Conservation (phyloP, 345 rosid genomes). For the Durio zibethinus region DNA sequence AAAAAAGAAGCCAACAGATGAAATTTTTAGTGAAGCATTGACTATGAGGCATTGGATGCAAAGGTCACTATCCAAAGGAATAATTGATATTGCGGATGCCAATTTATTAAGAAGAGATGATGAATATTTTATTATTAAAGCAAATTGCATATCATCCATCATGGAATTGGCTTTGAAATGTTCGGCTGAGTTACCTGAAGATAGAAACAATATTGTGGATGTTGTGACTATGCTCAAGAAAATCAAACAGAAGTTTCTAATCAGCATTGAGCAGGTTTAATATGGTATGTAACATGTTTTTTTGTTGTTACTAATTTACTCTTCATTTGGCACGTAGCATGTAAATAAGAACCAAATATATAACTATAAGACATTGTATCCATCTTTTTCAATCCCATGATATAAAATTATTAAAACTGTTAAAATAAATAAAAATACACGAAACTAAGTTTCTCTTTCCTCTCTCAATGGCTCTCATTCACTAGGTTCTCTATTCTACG, state of each 20-base stretch:
- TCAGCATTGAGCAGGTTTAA: background rate
- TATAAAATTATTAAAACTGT: no score
- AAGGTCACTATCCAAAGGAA: background rate
- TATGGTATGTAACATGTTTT: no score
- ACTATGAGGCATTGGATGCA: background rate
- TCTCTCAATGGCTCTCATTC: background rate
- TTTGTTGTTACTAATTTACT: no score
- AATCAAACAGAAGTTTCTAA: background rate
- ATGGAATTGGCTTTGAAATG: conserved; percentile 11
- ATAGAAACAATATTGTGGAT: conserved; percentile 16
- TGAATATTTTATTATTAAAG: background rate
- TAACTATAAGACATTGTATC: background rate
- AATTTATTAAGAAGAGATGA: conserved; percentile 5
- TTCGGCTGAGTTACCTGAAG: conserved; percentile 11
- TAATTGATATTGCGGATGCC: background rate
- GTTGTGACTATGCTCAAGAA: background rate
- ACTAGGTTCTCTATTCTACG: no score
- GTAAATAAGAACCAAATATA: no score
- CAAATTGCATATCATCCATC: conserved; percentile 6
- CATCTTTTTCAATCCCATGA: background rate
- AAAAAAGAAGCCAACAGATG: conserved; percentile 3
- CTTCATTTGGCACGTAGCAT: no score
- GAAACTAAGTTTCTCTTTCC: background rate
- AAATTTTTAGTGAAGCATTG: background rate
- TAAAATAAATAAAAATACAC: background rate